These are phyloP conservation scores for Holtermanniella nyarrowii DNA, from an alignment of 768 basidiomycete species.

Conservation along the genomic window DNA sequence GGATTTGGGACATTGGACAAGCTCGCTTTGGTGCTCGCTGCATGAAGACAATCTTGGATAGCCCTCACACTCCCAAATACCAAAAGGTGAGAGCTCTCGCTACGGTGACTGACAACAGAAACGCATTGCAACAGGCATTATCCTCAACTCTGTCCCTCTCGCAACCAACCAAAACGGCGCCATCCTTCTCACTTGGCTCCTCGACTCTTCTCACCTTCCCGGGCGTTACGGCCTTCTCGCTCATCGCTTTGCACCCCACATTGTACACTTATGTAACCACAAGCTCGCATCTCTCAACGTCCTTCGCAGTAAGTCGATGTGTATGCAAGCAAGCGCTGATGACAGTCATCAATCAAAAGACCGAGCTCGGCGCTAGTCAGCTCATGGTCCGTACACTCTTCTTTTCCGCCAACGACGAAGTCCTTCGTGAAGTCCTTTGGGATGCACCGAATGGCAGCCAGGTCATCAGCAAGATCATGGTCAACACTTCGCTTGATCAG, in stretches of 20 bases:
- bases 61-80: conserved; percentile 68
- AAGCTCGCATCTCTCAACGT: conserved; percentile 93
- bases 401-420: conserved; percentile 77
- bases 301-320: conserved; percentile 51
- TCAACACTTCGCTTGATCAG: conserved; percentile 71
- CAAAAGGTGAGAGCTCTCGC: conserved; percentile 51
- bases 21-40: conserved; percentile 95
- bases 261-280: conserved; percentile 94
- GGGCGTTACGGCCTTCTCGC: conserved; percentile 91
- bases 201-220: conserved; percentile 87
- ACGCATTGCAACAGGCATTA: conserved; percentile 84
- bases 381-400: conserved; percentile 85
- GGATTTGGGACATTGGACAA: conserved; percentile 95
- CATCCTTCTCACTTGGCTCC: conserved; percentile 85
- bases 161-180: conserved; percentile 98
- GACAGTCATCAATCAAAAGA: conserved; percentile 79
- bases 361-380: conserved; percentile 75
- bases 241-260: conserved; percentile 89
- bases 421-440: conserved; percentile 82
- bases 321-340: background rate
- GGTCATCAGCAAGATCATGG: conserved; percentile 72
- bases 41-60: conserved; percentile 94
- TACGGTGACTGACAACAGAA: conserved; percentile 45
- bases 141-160: conserved; percentile 92
- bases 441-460: conserved; percentile 86